Percentiles rank a stretch among this genome's conserved stretches.
Evolutionary conservation across 2,329 filamentous ascomycete genomes (phyloP).

Genomic region (Aspergillus flavus): DNA sequence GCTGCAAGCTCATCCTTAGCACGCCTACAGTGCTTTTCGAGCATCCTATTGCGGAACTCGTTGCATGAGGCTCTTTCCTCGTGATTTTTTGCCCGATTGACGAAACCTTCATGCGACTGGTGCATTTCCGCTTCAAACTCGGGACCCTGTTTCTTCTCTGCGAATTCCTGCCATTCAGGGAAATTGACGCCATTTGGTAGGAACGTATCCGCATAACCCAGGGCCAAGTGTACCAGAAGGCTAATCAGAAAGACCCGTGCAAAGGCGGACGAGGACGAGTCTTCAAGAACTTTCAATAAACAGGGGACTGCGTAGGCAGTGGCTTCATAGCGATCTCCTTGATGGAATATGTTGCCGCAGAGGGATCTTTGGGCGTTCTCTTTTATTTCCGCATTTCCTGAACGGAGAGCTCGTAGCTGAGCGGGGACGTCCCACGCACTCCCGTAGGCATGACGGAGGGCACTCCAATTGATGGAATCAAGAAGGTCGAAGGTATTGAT

Average conservation of each 20-base stretch:
- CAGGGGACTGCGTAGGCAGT: neutral
- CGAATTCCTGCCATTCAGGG: neutral
- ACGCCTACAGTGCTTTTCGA: neutral
- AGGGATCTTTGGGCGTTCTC: neutral
- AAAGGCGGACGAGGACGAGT: neutral
- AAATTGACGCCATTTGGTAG: neutral
- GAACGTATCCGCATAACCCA: neutral
- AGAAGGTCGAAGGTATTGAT: neutral
- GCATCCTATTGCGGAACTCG: neutral
- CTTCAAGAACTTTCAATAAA: neutral
- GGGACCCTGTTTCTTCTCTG: neutral
- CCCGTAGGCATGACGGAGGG: constrained; percentile 10
- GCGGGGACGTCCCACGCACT: constrained; percentile 7
- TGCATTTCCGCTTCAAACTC: neutral
- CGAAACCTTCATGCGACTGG: neutral
- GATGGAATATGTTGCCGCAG: constrained; percentile 6
- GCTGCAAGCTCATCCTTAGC: constrained; percentile 3
- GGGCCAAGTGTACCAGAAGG: neutral
- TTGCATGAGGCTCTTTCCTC: neutral
- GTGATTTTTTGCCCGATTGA: neutral
- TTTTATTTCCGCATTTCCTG: neutral
- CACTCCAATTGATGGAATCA: constrained; percentile 5
- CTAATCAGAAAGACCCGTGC: neutral
- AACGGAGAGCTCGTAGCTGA: constrained; percentile 4
- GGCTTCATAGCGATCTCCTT: constrained; percentile 7